A percentile compares a stretch with the other conserved stretches of the same genome.
These are phyloP conservation scores for Mycena sp. DNA, from an alignment of 1,284 basidiomycete species.

Conservation along the genomic window DNA sequence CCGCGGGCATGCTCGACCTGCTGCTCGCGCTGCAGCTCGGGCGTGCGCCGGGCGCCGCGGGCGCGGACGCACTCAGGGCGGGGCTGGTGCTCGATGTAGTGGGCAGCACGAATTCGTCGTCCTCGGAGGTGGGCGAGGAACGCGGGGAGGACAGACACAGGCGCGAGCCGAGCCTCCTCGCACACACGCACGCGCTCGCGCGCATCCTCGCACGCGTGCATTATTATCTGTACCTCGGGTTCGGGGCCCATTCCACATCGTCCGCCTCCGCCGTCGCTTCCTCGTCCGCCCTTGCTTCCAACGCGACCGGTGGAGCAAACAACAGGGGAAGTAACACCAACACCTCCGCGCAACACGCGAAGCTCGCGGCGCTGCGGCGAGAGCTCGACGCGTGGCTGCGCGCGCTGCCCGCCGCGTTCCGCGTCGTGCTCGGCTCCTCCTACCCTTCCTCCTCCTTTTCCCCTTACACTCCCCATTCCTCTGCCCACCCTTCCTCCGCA, in stretches of 20 bases:
- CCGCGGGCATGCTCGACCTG: slow-evolving; percentile 34
- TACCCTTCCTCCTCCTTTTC: too few relatives aligned
- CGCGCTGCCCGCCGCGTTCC: slow-evolving; percentile 35
- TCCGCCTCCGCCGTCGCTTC: background rate
- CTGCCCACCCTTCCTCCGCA: too few relatives aligned
- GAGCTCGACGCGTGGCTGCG: slow-evolving; percentile 39
- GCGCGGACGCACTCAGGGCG: slow-evolving; percentile 31
- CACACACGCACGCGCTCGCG: slow-evolving; percentile 31
- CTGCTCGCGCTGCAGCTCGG: slow-evolving; percentile 39
- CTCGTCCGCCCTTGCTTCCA: background rate
- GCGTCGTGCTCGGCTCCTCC: slow-evolving; percentile 34
- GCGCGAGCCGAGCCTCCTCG: slow-evolving; percentile 30
- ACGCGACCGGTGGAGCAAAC: background rate
- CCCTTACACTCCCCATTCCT: too few relatives aligned
- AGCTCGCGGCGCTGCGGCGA: slow-evolving; percentile 25
- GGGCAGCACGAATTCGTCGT: too few relatives aligned
- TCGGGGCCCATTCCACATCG: too few relatives aligned
- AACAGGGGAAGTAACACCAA: too few relatives aligned
- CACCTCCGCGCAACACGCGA: slow-evolving; percentile 24
- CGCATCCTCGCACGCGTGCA: slow-evolving; percentile 39
- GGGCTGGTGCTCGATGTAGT: too few relatives aligned
- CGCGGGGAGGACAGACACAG: slow-evolving; percentile 11
- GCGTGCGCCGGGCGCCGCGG: slow-evolving; percentile 34
- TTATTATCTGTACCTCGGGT: slow-evolving; percentile 37
- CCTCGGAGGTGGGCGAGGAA: background rate